A percentile compares a stretch with the other conserved stretches of the same genome.
phyloP scores from a whole-genome alignment of 345 rosid species.

The Populus simonii region DNA sequence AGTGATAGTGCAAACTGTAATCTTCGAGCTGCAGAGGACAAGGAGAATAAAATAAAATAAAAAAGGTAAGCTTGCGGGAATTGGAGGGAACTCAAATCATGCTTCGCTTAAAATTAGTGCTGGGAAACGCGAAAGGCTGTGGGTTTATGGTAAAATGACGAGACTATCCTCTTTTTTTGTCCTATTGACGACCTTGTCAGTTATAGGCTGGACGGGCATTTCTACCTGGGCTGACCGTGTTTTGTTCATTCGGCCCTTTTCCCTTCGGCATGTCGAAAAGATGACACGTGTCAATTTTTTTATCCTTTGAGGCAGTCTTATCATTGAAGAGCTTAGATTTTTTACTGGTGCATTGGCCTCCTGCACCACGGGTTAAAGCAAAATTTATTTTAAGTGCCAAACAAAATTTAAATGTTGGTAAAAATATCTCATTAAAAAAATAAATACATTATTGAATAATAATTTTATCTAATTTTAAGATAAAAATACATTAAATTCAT shows the following conservation, averaged over 20 bases:
- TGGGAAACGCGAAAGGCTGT: background rate
- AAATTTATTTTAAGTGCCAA: too few species aligned
- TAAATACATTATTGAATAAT: too few species aligned
- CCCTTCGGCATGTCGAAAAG: background rate
- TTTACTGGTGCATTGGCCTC: too few species aligned
- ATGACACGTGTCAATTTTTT: background rate
- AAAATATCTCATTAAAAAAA: too few species aligned
- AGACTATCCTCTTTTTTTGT: background rate
- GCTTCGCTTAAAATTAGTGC: background rate
- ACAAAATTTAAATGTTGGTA: too few species aligned
- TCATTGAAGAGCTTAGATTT: too few species aligned
- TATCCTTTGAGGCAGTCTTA: too few species aligned
- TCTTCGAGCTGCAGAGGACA: background rate
- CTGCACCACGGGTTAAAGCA: too few species aligned
- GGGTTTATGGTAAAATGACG: background rate
- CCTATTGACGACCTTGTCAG: background rate
- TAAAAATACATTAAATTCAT: too few species aligned
- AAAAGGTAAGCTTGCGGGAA: slow-evolving; percentile 9
- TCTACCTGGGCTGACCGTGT: background rate
- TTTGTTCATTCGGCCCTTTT: background rate
- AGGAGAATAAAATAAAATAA: background rate
- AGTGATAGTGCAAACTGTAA: background rate
- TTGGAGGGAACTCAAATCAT: slow-evolving; percentile 40
- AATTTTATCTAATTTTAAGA: too few species aligned
- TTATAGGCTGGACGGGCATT: background rate